Conservation (phyloP, 2,329 filamentous ascomycete species). For the Aspergillus hortae region DNA sequence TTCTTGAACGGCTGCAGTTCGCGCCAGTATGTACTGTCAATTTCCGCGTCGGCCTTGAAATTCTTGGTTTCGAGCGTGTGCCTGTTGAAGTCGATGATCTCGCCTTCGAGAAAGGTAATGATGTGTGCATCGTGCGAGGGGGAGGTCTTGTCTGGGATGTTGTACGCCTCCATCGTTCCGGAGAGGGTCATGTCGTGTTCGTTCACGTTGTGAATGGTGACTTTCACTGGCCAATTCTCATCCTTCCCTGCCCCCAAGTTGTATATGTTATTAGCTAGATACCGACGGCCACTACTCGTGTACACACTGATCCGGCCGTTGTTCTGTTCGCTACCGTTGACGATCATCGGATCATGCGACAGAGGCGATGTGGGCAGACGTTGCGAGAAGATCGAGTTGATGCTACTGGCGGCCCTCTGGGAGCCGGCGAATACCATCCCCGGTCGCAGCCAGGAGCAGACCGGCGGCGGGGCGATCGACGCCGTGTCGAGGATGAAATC, state of each 20-base stretch:
- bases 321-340: conserved; percentile 30
- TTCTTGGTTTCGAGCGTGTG: conserved; percentile 47
- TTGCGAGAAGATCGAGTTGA: conserved; percentile 27
- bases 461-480: conserved; percentile 48
- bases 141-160: conserved; percentile 55
- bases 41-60: conserved; percentile 44
- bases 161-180: conserved; percentile 68
- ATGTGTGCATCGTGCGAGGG: conserved; percentile 48
- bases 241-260: conserved; percentile 35
- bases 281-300: conserved; percentile 35
- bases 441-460: conserved; percentile 60
- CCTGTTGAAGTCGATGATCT: conserved; percentile 62
- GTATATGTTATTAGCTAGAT: conserved; percentile 28
- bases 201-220: conserved; percentile 62
- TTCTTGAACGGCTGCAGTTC: conserved; percentile 47
- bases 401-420: conserved; percentile 52
- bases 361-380: conserved; percentile 24
- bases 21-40: conserved; percentile 48
- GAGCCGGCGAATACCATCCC: conserved; percentile 60
- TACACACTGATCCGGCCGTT: conserved; percentile 32
- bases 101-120: conserved; percentile 64
- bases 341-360: conserved; percentile 30
- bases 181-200: conserved; percentile 59
- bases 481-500: conserved; percentile 58
- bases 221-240: conserved; percentile 65